Percentiles rank a stretch among this genome's conserved stretches.
Evolutionary conservation across 2,329 filamentous ascomycete genomes (phyloP).

Genomic region (Trichoderma sp.): DNA sequence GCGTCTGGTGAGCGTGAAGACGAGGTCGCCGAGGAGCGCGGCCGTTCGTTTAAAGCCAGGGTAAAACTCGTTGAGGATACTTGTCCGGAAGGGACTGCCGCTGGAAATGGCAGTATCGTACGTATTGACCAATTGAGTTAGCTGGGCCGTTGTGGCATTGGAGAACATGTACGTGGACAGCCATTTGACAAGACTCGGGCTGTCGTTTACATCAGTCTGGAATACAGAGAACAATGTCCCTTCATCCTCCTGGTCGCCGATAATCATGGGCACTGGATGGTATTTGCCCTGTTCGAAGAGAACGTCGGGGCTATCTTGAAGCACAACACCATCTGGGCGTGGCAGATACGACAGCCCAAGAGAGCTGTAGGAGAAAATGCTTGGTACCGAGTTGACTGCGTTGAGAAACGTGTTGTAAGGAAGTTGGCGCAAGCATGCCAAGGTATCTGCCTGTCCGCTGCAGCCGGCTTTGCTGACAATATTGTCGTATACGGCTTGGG

Average conservation of each 20-base stretch:
- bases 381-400: slow-evolving; percentile 71
- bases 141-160: slow-evolving; percentile 52
- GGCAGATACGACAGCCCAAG: slow-evolving; percentile 75
- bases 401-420: slow-evolving; percentile 64
- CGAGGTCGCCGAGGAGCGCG: slow-evolving; percentile 74
- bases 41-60: slow-evolving; percentile 78
- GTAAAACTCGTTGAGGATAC: slow-evolving; percentile 70
- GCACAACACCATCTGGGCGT: slow-evolving; percentile 67
- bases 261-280: slow-evolving; percentile 55
- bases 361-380: slow-evolving; percentile 67
- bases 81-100: slow-evolving; percentile 75
- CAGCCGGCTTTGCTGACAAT: slow-evolving; percentile 68
- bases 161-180: slow-evolving; percentile 64
- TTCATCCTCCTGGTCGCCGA: slow-evolving; percentile 80
- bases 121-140: slow-evolving; percentile 61
- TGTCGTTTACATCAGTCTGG: slow-evolving; percentile 69
- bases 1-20: slow-evolving; percentile 73
- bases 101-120: slow-evolving; percentile 61
- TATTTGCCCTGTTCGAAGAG: slow-evolving; percentile 56
- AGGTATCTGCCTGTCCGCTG: slow-evolving; percentile 55
- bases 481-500: slow-evolving; percentile 65
- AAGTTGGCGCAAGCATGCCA: slow-evolving; percentile 67
- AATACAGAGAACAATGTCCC: slow-evolving; percentile 75
- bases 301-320: slow-evolving; percentile 66
- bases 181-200: slow-evolving; percentile 63